These are phyloP conservation scores for Alternaria postmessia DNA, from an alignment of 2,329 filamentous ascomycete species.

Conservation along the genomic window DNA sequence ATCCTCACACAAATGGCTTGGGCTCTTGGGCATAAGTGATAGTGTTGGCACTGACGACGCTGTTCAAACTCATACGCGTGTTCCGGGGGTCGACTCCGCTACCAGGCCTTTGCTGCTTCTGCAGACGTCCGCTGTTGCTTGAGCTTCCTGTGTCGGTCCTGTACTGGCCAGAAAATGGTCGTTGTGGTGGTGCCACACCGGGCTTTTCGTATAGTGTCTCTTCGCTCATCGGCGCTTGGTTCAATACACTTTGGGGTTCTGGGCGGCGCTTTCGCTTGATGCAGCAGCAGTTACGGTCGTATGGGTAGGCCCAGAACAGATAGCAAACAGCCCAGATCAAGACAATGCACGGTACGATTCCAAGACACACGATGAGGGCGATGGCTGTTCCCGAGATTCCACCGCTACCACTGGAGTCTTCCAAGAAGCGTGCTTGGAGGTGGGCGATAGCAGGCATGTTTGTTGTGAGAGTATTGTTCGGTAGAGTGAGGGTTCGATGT, in stretches of 20 bases:
- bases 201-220: conserved; percentile 26
- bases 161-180: conserved; percentile 12
- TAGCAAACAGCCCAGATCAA: conserved; percentile 36
- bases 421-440: conserved; percentile 26
- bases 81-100: conserved; percentile 6
- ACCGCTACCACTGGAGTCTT: conserved; percentile 9
- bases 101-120: conserved; percentile 8
- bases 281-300: conserved; percentile 36
- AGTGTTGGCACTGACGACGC: conserved; percentile 27
- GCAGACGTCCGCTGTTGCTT: conserved; percentile 12
- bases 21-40: conserved; percentile 28
- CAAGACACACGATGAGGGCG: conserved; percentile 35
- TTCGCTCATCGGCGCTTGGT: conserved; percentile 13
- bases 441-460: conserved; percentile 29
- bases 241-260: conserved; percentile 9
- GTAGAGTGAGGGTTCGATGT: not conserved
- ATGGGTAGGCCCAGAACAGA: conserved; percentile 38
- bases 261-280: conserved; percentile 29
- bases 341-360: conserved; percentile 35
- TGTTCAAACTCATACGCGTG: conserved; percentile 24
- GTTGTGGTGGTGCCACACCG: conserved; percentile 23
- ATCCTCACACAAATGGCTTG: conserved; percentile 33
- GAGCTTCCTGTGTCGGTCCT: conserved; percentile 26
- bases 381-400: conserved; percentile 31
- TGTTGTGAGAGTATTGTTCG: not conserved